Evolutionary conservation across 2,329 filamentous ascomycete genomes (phyloP), one percentile per base, ranked within the genome.

Genomic region (Hypoxylon sp.): DNA sequence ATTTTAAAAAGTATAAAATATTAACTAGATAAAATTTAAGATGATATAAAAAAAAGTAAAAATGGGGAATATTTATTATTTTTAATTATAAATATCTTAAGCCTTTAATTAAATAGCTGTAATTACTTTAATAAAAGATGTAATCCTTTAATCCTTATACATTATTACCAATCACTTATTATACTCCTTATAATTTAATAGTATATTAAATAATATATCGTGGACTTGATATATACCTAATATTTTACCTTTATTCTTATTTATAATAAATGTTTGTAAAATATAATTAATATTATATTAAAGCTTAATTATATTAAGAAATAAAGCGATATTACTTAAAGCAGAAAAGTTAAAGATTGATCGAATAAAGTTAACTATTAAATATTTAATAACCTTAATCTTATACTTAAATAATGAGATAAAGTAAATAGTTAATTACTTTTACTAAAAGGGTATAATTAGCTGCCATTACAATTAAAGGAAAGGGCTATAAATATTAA

Each of bases 61-160:
- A 25, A 39, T 25, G n/a, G 16, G 14, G 1, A 39, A n/a, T 39
- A 53, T 27, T 41, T 53, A 53, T 41, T 53, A 53, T 23, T 39
- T 53, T 25, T 25, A 53, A 25, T 53, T 53, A 53, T 39, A 53
- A 6, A 53, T n/a, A 5, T 8, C n/a, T 25, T 39, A 27, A 25
- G n/a, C 9, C 25, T 53, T 37, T 39, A 39, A 23, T 25, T 39
- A 39, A 53, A 5, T 29, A 16, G 9, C 37, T 39, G 41, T 53
- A n/a, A 39, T 53, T 27, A 27, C 25, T 39, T 27, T 8, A 39
- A 53, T 53, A 53, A 39, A 39, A 53, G 27, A 39, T 3, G n/a
- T 53, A 41, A 53, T 39, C 25, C 19, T 53, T 25, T 39, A 39
- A 54, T 54, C 45, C 2, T 19, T 54, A 54, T 54, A 54, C 19